These are phyloP conservation scores for Saccharomyces jurei DNA, from an alignment of 805 yeast genomes.

Conservation along the genomic window DNA sequence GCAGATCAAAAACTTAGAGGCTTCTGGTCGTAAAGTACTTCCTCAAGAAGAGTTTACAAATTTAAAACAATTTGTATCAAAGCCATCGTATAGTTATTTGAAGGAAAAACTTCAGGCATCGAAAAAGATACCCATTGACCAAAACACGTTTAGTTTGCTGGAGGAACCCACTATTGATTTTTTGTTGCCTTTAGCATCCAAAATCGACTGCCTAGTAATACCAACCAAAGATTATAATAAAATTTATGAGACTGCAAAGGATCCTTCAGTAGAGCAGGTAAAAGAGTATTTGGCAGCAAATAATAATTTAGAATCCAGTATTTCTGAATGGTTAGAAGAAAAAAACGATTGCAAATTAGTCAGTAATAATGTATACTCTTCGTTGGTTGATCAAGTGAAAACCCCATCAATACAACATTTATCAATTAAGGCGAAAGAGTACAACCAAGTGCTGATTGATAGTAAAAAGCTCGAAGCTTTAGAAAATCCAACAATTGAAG, in stretches of 20 bases:
- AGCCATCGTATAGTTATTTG: slow-evolving; percentile 10
- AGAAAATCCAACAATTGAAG: slow-evolving; percentile 3
- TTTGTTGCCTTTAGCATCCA: background rate
- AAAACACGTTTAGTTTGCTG: slow-evolving; percentile 1
- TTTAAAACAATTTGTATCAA: slow-evolving; percentile 9
- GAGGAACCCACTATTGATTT: background rate
- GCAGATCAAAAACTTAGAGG: slow-evolving; percentile 3
- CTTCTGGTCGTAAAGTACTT: slow-evolving; percentile 6
- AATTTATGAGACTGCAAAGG: slow-evolving; percentile 4
- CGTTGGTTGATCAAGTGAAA: background rate
- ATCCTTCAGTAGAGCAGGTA: slow-evolving; percentile 16
- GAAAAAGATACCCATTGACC: background rate
- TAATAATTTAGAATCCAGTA: background rate
- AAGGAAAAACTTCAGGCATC: background rate
- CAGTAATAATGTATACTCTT: background rate
- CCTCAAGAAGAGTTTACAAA: slow-evolving; percentile 5
- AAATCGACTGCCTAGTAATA: slow-evolving; percentile 16
- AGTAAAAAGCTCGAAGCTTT: background rate
- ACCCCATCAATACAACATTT: slow-evolving; percentile 12
- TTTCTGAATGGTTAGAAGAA: slow-evolving; percentile 9
- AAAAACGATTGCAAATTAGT: background rate
- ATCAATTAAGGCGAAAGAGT: slow-evolving; percentile 12
- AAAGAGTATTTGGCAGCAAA: slow-evolving; percentile 3
- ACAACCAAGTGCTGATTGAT: slow-evolving; percentile 1
- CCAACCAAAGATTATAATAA: slow-evolving; percentile 8